Evolutionary conservation across 306 rosid species (phyloP), one percentile per base, ranked within the genome.

Genomic region (Delonix regia): DNA sequence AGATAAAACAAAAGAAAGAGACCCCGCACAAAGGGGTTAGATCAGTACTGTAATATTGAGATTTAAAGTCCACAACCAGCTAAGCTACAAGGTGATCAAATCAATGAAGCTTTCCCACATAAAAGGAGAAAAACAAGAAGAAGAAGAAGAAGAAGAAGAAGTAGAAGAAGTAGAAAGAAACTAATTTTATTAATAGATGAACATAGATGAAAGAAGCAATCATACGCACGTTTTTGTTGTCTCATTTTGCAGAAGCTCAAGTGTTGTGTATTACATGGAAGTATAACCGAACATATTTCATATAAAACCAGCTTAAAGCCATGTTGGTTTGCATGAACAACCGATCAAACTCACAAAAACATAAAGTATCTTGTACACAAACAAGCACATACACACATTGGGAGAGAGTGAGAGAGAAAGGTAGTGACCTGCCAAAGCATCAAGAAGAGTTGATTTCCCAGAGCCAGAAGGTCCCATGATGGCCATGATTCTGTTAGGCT

Each of bases 401-500:
- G 21, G 30, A 78, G 61, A 62, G 33, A 73, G 28, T 67, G 18
- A 55, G 66, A 24, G 51, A 60, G 56, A 71, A 42, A 48, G 63
- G 63, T 63, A 63, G 34, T 68, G 36, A 84, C 98, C 98, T 83
- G 97, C 93, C 74, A 94, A 76, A 76, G 98, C 86, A 82, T 94
- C 98, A 70, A 94, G 97, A 80, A 92, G 94, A 60, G 97, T 94
- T 19, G 98, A 86, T 90, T 94, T 94, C 12, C 98, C 97, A 79
- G 97, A 92, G 48, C 98, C 98, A 73, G 97, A 94, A 24, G 99
- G 99, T 74, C 99, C 98, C 97, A 94, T 92, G 24, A 94, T 88
- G 22, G 95, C 99, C 97, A 92, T 88, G 87, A 92, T 89, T 36
- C 86, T 85, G 63, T 91, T 92, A 6, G 97, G 99, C 67, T 94